Percentiles rank a stretch among this genome's conserved stretches.
Evolutionary conservation across 2,329 filamentous ascomycete genomes (phyloP).

Genomic region (Clathrospora elynae): DNA sequence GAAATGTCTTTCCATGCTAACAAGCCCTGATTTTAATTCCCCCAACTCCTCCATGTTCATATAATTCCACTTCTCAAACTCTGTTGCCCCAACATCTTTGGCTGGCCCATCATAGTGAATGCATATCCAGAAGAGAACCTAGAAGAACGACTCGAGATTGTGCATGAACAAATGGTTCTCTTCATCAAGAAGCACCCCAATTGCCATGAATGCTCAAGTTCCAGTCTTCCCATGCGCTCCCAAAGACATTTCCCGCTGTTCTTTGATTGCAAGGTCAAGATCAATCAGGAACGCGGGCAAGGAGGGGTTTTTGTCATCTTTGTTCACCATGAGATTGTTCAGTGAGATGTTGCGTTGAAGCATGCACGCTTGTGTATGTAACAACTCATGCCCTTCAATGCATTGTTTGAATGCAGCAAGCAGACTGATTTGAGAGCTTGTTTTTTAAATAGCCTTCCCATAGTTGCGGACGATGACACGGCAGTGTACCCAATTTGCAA

Average conservation of each 20-base stretch:
- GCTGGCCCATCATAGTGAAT: slow-evolving; percentile 51
- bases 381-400: slow-evolving; percentile 48
- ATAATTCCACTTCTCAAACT: slow-evolving; percentile 49
- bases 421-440: slow-evolving; percentile 44
- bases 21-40: neutral
- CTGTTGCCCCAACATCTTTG: slow-evolving; percentile 18
- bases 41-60: slow-evolving; percentile 1
- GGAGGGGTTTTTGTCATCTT: slow-evolving; percentile 51
- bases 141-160: slow-evolving; percentile 57
- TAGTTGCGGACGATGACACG: slow-evolving; percentile 52
- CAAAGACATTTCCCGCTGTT: slow-evolving; percentile 38
- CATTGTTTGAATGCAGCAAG: slow-evolving; percentile 48
- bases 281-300: slow-evolving; percentile 52
- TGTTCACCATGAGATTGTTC: slow-evolving; percentile 56
- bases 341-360: slow-evolving; percentile 54
- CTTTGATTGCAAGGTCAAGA: slow-evolving; percentile 46
- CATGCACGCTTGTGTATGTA: slow-evolving; percentile 35
- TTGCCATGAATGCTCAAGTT: slow-evolving; percentile 55
- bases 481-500: slow-evolving; percentile 49
- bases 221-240: slow-evolving; percentile 52
- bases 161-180: slow-evolving; percentile 55
- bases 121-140: slow-evolving; percentile 54
- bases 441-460: slow-evolving; percentile 51
- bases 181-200: slow-evolving; percentile 46
- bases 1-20: slow-evolving; percentile 27